A percentile compares a stretch with the other conserved stretches of the same genome.
These are phyloP conservation scores for Fusarium bulbicola DNA, from an alignment of 2,329 filamentous ascomycete genomes.

Conservation along the genomic window DNA sequence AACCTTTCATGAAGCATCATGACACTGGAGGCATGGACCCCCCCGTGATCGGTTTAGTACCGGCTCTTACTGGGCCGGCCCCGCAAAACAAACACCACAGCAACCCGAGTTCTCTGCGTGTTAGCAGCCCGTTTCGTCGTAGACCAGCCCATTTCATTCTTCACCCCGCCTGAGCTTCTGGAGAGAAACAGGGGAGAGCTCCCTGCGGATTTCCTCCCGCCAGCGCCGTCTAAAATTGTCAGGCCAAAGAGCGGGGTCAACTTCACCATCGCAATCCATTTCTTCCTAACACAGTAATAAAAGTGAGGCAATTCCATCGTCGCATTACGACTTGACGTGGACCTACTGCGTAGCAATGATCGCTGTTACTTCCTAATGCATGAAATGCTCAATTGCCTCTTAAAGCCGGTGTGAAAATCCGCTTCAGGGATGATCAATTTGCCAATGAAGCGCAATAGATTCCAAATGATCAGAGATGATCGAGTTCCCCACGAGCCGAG, in stretches of 20 bases:
- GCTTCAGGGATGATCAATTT: neutral
- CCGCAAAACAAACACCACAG: slow-evolving; percentile 24
- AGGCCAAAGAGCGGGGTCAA: slow-evolving; percentile 27
- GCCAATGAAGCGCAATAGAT: neutral
- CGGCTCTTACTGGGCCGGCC: neutral
- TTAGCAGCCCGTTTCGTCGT: slow-evolving; percentile 23
- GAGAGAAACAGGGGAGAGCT: neutral
- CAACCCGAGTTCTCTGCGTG: slow-evolving; percentile 19
- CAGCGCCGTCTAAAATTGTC: neutral
- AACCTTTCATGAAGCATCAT: neutral
- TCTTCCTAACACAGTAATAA: neutral
- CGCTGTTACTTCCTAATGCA: neutral
- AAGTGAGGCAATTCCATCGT: neutral
- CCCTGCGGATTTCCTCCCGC: slow-evolving; percentile 4
- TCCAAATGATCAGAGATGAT: neutral
- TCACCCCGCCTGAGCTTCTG: slow-evolving; percentile 3
- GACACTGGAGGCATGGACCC: neutral
- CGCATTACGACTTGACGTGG: neutral
- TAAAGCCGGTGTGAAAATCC: neutral
- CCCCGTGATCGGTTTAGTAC: slow-evolving; percentile 25
- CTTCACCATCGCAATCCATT: neutral
- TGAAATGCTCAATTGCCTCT: neutral
- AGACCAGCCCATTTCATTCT: neutral
- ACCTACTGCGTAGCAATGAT: neutral
- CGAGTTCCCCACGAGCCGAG: neutral